Percentiles rank a stretch among this genome's conserved stretches.
Evolutionary conservation across 1,139 yeast species (phyloP).

Genomic region (Meyerozyma sp.): DNA sequence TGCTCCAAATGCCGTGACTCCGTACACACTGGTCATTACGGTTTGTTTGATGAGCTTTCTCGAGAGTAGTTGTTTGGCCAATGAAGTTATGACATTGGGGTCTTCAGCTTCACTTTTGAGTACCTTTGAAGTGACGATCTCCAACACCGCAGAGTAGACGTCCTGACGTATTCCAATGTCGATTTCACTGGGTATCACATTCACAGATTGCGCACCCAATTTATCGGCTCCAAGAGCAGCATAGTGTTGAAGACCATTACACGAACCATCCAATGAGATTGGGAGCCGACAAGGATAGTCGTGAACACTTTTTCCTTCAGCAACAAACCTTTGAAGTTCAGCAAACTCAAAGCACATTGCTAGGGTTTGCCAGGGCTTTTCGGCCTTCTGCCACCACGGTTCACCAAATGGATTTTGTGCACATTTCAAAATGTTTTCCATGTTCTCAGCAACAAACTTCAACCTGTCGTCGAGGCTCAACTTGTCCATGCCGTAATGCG

Average conservation of each 20-base stretch:
- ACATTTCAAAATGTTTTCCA: constrained; percentile 18
- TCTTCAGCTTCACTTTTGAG: constrained; percentile 6
- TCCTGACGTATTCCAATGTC: constrained; percentile 20
- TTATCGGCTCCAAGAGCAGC: constrained; percentile 38
- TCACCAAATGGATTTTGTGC: constrained; percentile 24
- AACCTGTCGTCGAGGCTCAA: constrained; percentile 19
- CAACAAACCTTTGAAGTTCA: constrained; percentile 14
- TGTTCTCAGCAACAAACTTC: constrained; percentile 21
- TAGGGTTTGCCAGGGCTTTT: constrained; percentile 39
- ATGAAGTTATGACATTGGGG: constrained; percentile 8
- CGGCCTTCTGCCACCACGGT: constrained; percentile 36
- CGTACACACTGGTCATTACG: constrained; percentile 46
- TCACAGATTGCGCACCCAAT: constrained; percentile 36
- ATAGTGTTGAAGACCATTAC: constrained; percentile 46
- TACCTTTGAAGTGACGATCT: constrained; percentile 19
- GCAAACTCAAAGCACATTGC: constrained; percentile 31
- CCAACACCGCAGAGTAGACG: constrained; percentile 31
- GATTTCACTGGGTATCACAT: constrained; percentile 19
- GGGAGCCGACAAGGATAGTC: constrained; percentile 31
- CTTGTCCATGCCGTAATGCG: constrained; percentile 29
- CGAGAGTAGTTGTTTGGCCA: constrained; percentile 17
- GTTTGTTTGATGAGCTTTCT: constrained; percentile 40
- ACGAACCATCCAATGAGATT: constrained; percentile 43
- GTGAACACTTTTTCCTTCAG: constrained; percentile 13
- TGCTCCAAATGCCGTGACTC: constrained; percentile 39